Base-by-base conservation (phyloP, 257 asterid genomes). In the Solanum ossicruentum region DNA sequence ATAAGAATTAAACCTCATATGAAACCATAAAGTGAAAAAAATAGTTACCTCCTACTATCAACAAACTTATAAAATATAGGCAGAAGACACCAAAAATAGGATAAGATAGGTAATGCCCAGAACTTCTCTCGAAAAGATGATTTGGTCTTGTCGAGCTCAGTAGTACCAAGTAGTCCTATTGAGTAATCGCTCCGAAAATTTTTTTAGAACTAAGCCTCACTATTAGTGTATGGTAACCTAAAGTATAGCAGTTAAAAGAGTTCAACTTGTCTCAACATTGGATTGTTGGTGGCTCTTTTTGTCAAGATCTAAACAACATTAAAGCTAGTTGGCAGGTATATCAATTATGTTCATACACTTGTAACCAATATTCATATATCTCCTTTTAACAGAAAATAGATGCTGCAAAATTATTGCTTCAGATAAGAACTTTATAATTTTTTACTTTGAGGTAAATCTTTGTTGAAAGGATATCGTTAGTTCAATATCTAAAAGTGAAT, bases 271-370 rank as follows among this genome's bases (percentile, higher is more conserved):
- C 98, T 66, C 98, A 95, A 89, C 90, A 93, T 85, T 95, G 98
- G 98, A 91, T 95, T 43, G 85, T 93, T 52, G 97, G 98, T 17
- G 97, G 98, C 70, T 93, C 95, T 65, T 92, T 92, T 80, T 96
- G 97, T 47, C 95, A 93, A 90, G 97, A 92, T 87, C 98, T 94
- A 56, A 93, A 93, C 88, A 94, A 97, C 93, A 93, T 93, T 80
- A 97, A 94, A 89, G 98, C 97, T 88, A 97, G 97, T 73, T 93
- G 97, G 97, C 97, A 95, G 98, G 98, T 95, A 90, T 57, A 69
- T 52, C 71, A 66, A 21, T 41, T 45, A 26, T 41, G 47, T 67
- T 36, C 41, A 36, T 36, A 36, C 41, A 36, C 41, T 36, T 4
- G 41, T 36, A 36, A 36, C 6, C 41, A 36, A 36, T 36, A 36